phyloP scores from a whole-genome alignment of 306 rosid species.

The Cucurbita argyrosperma region DNA sequence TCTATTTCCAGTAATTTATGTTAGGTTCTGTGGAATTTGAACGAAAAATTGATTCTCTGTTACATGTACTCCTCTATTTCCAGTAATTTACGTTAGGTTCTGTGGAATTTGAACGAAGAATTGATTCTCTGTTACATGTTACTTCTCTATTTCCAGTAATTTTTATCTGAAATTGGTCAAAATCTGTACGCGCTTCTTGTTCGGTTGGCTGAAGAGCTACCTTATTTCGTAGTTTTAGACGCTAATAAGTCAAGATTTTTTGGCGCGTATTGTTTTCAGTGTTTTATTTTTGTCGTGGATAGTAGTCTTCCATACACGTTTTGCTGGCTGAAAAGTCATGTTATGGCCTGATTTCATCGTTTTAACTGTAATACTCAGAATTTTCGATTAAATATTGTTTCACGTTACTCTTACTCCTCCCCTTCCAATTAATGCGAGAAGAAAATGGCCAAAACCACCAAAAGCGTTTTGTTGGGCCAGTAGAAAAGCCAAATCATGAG shows the following conservation, averaged over 20 bases:
- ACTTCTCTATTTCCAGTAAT: background rate
- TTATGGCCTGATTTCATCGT: background rate
- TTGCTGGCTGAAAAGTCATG: background rate
- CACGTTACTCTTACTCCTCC: background rate
- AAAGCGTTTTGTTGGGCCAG: no score
- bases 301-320: background rate
- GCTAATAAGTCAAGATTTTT: background rate
- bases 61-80: background rate
- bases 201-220: background rate
- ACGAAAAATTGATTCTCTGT: background rate
- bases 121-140: background rate
- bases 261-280: background rate
- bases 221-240: background rate
- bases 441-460: background rate
- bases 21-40: background rate
- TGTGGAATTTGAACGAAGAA: background rate
- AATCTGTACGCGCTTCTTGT: background rate
- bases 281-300: background rate
- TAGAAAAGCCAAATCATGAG: no score
- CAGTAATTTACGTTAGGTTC: background rate
- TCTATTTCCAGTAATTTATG: background rate
- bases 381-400: background rate
- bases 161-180: background rate
- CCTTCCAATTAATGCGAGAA: background rate
- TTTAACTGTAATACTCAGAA: background rate